Conservation (phyloP, 75 land plant species). For the Larix kaempferi region DNA sequence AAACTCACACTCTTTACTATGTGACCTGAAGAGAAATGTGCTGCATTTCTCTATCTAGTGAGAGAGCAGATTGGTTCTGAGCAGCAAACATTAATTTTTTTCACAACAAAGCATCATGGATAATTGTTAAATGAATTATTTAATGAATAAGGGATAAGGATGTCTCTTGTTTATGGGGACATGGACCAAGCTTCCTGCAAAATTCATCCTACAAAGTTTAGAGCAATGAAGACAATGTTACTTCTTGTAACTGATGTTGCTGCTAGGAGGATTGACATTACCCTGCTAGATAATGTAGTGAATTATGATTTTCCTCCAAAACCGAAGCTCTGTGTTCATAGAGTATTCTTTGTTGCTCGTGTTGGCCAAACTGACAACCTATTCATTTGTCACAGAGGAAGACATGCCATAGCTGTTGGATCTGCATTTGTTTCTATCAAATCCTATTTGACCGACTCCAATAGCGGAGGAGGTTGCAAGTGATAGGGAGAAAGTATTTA, state of each 20-base stretch:
- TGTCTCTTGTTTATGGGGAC: conserved; percentile 92
- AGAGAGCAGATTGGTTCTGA: conserved; percentile 83
- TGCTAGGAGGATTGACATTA: conserved; percentile 97
- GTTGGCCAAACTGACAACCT: conserved; percentile 95
- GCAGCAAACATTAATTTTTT: conserved; percentile 91
- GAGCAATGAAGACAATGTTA: conserved; percentile 89
- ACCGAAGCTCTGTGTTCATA: conserved; percentile 96
- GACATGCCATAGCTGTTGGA: conserved; percentile 90
- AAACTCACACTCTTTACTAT: conserved; percentile 76
- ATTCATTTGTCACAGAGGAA: conserved; percentile 86
- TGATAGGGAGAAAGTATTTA: conserved; percentile 46
- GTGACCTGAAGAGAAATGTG: conserved; percentile 84
- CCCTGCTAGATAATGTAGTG: conserved; percentile 96
- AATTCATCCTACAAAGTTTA: conserved; percentile 85
- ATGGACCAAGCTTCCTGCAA: conserved; percentile 99
- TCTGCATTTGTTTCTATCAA: conserved; percentile 96
- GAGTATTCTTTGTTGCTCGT: conserved; percentile 97
- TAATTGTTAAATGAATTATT: conserved; percentile 76
- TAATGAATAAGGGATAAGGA: conserved; percentile 74
- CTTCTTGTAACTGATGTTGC: conserved; percentile 96
- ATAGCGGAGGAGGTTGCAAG: conserved; percentile 71
- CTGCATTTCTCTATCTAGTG: conserved; percentile 78
- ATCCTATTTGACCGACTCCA: conserved; percentile 82
- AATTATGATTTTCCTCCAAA: conserved; percentile 97
- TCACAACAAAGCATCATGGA: conserved; percentile 94